Base-by-base conservation (phyloP, 208 protist genomes). In the Wallacemonas rigidus region DNA sequence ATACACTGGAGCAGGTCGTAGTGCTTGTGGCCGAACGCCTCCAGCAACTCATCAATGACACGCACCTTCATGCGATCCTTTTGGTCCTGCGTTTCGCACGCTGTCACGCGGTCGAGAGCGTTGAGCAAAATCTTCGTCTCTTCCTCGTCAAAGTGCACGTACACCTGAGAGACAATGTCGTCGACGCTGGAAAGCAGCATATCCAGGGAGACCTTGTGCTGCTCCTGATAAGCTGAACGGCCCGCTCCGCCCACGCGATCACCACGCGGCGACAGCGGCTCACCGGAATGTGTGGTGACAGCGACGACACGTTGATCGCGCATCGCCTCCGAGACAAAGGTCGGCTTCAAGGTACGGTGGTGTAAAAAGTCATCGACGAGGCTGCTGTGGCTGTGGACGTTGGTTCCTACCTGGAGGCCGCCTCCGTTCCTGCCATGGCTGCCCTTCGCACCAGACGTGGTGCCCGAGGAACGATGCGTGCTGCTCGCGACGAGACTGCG, bases 131-230 rank as follows among this genome's bases (percentile, higher is more conserved):
- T 74, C 70, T 89, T 92, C 14, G 90, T 97, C 71, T 95, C 71
- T 71, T 89, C 90, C 70, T 97, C 92, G 73, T 97, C 92, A 71
- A 97, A 94, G 75, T 81, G 57, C 44, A 95, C 88, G 74, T 97
- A 97, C 48, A 97, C 79, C 70, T 97, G 92, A 3, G 89, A 93
- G 4, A 97, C 92, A 55, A 97, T 92, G 69, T 97, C 92, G 69
- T 97, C 92, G 36, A 92, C 85, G 70, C 85, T 94, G 38, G 87
- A 94, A 3, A 94, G 82, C 39, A 93, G 80, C 73, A 92, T 79
- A 64, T 96, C 92, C 36, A 96, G 71, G 8, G 92, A 73, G 12
- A 96, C 83, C 70, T 94, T 92, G 69, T 79, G 82, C 48, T 78
- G 73, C 68, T 88, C 79, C 45, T 86, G 78, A 69, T 87, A 88